Evolutionary conservation across 371 early-diverging fungal genomes (phyloP).

Genomic region (Syncephalastrum sp.): DNA sequence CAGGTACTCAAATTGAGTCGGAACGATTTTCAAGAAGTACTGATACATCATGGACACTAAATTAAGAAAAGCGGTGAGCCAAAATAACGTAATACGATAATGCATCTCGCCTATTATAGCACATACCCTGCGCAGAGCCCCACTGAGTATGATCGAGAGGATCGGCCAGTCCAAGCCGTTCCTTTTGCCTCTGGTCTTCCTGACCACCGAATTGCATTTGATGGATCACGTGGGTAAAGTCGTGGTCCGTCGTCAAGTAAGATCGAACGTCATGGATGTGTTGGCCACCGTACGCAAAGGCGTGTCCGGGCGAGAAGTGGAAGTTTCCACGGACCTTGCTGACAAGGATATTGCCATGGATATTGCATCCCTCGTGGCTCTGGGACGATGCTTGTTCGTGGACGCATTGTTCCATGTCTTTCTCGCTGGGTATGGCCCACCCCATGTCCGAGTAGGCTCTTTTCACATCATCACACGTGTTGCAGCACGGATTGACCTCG

Average conservation of each 20-base stretch:
- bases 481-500: constrained; percentile 76
- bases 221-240: constrained; percentile 73
- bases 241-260: constrained; percentile 29
- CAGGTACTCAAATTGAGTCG: constrained; percentile 75
- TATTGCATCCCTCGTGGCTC: constrained; percentile 85
- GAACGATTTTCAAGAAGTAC: constrained; percentile 76
- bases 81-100: too few relatives aligned
- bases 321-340: constrained; percentile 93
- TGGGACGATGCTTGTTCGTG: constrained; percentile 68
- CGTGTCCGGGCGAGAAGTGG: constrained; percentile 91
- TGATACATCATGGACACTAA: constrained; percentile 6
- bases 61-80: too few relatives aligned
- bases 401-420: constrained; percentile 3
- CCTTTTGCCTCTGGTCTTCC: constrained; percentile 5
- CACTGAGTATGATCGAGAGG: constrained; percentile 76
- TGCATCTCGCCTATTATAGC: neutral
- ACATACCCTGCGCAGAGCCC: constrained; percentile 42
- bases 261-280: constrained; percentile 83
- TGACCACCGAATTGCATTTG: constrained; percentile 79
- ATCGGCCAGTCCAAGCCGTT: constrained; percentile 47
- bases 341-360: constrained; percentile 80
- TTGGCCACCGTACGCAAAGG: constrained; percentile 75
- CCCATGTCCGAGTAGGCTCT: constrained; percentile 75
- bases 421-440: constrained; percentile 63
- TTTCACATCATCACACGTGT: constrained; percentile 90